Evolutionary conservation across 441 rosid species (phyloP), one percentile per base, ranked within the genome.

Genomic region (Daphne laureola): DNA sequence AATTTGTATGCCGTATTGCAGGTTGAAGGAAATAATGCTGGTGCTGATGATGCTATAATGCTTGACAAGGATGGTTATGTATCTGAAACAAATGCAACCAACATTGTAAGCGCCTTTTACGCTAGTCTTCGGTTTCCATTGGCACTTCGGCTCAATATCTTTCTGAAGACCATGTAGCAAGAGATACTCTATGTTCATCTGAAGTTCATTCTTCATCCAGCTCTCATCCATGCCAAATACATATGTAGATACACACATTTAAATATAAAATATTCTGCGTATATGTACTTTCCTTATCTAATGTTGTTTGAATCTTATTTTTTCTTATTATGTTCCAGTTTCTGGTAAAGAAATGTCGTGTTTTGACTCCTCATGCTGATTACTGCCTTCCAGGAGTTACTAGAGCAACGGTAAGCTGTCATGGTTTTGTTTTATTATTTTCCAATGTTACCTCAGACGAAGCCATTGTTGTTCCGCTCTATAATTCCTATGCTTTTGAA

Each of bases 301-400:
- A 42, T 43, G 9, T 7, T 56, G 43, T 46, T 12, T 45, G 40
- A 44, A 49, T 38, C 55, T 42, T 43, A 17, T n/a, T 63, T 14
- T 1, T 67, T 16, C 13, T 2, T 41, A 57, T 61, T 1, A n/a
- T 42, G 17, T 36, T 64, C 65, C 80, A 90, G 96, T 87, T 90
- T 51, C 53, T 87, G 73, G 92, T 90, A 57, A 90, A 90, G 80
- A 90, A 83, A 73, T 87, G 92, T 15, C 71, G 78, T 40, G 95
- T 90, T 61, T 67, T 75, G 59, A 87, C 92, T n/a, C 96, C 98
- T 51, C 92, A 85, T 51, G 92, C 96, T 48, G 96, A 90, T 76
- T 87, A 78, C 71, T 90, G 98, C 73, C 98, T 87, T 59, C 95
- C 98, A 36, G 96, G 98, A 41, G 83, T 87, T 64, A 90, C 95